These are phyloP conservation scores for Trametes sanguinea DNA, from an alignment of 768 basidiomycete genomes.

Conservation along the genomic window DNA sequence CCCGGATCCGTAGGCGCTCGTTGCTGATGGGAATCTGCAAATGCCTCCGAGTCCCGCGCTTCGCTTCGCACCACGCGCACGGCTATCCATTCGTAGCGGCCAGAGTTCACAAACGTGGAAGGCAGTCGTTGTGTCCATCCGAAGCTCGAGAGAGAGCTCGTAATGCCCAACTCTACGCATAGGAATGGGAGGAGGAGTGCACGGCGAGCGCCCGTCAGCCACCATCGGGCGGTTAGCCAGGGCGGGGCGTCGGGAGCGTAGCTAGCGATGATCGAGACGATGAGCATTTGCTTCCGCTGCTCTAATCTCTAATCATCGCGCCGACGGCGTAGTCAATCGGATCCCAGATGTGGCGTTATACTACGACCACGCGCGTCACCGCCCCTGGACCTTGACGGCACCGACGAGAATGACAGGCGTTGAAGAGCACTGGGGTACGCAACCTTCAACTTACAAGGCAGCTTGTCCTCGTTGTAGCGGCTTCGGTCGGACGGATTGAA, in stretches of 20 bases:
- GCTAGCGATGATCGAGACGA: conserved; percentile 4
- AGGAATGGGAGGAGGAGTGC: background rate
- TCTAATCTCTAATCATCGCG: background rate
- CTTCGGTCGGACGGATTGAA: background rate
- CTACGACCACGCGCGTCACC: conserved; percentile 7
- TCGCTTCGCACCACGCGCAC: background rate
- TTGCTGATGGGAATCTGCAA: conserved; percentile 9
- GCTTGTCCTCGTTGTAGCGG: conserved; percentile 9
- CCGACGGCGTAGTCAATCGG: conserved; percentile 15
- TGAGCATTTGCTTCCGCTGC: conserved; percentile 14
- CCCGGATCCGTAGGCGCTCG: background rate
- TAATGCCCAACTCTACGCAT: background rate
- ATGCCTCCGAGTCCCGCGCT: conserved; percentile 2
- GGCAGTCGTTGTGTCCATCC: conserved; percentile 2
- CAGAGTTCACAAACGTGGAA: background rate
- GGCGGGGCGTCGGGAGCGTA: background rate
- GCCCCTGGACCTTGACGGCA: conserved; percentile 10
- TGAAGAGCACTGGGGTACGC: background rate
- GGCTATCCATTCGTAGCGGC: background rate
- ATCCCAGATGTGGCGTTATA: conserved; percentile 25
- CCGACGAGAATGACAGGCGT: conserved; percentile 6
- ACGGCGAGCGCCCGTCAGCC: background rate
- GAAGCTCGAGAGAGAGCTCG: background rate
- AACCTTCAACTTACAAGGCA: conserved; percentile 18
- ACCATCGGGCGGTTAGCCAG: background rate